A percentile compares a stretch with the other conserved stretches of the same genome.
Evolutionary conservation across 768 basidiomycete species (phyloP).

Genomic region (Punctularia strigosozonata): DNA sequence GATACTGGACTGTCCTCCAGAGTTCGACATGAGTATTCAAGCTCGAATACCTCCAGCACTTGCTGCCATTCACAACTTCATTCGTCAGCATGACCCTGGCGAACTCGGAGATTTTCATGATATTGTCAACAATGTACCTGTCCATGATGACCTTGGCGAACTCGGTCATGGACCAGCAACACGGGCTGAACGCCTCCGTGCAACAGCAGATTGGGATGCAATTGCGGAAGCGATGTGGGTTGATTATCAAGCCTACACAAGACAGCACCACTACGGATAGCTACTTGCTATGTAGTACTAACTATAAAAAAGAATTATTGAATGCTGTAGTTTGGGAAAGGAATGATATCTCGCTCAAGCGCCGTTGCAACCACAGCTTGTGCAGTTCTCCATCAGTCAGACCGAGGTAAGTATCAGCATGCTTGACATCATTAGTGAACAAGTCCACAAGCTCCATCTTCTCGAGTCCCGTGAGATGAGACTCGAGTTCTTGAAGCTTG

Average conservation of each 20-base stretch:
- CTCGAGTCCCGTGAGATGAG: not conserved
- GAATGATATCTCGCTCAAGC: not conserved
- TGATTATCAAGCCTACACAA: not conserved
- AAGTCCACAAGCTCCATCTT: not conserved
- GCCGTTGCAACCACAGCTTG: not conserved
- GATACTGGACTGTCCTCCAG: constrained; percentile 6
- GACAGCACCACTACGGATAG: too few relatives aligned
- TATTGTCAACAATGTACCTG: not conserved
- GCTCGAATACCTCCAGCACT: constrained; percentile 16
- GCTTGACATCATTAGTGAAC: not conserved
- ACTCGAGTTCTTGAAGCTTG: not conserved
- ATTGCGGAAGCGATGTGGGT: not conserved
- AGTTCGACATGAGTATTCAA: constrained; percentile 16
- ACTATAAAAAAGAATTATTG: not conserved
- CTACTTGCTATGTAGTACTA: not conserved
- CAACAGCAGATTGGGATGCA: not conserved
- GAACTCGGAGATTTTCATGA: not conserved
- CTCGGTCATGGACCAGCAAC: not conserved
- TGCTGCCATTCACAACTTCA: constrained; percentile 21
- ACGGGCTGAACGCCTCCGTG: not conserved
- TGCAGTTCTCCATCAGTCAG: not conserved
- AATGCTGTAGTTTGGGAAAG: not conserved
- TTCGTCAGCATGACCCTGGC: constrained; percentile 15
- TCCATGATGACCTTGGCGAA: not conserved
- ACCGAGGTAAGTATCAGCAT: not conserved